These are phyloP conservation scores for Peronospora destructor DNA, from an alignment of 352 stramenopile genomes.

Conservation along the genomic window DNA sequence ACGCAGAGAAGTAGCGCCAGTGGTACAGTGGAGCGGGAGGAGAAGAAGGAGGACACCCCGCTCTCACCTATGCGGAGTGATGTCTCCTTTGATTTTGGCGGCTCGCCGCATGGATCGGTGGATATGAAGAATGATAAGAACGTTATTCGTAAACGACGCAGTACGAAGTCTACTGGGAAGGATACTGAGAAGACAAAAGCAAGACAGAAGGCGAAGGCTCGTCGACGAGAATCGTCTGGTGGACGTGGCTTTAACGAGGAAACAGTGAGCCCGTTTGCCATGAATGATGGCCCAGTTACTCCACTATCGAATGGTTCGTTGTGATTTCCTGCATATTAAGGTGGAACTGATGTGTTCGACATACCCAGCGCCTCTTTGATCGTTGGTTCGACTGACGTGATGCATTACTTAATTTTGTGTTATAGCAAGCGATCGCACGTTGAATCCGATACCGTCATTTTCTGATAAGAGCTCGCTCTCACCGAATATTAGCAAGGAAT, in stretches of 20 bases:
- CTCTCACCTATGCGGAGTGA: slow-evolving; percentile 24
- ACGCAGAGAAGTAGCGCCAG: slow-evolving; percentile 22
- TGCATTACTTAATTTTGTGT: slow-evolving; percentile 2
- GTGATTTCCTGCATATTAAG: neutral
- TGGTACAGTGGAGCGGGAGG: slow-evolving; percentile 10
- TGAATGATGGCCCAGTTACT: slow-evolving; percentile 53
- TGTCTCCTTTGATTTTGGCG: slow-evolving; percentile 39
- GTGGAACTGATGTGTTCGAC: neutral
- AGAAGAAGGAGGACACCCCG: slow-evolving; percentile 16
- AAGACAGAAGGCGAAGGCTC: slow-evolving; percentile 25
- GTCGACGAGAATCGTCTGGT: slow-evolving; percentile 36
- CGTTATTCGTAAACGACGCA: slow-evolving; percentile 18
- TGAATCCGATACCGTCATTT: slow-evolving; percentile 51
- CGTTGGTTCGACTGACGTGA: slow-evolving; percentile 7
- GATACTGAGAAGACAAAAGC: slow-evolving; percentile 18
- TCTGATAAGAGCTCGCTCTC: slow-evolving; percentile 44
- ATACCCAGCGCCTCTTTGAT: neutral
- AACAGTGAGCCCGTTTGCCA: slow-evolving; percentile 48
- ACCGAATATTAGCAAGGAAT: slow-evolving; percentile 42
- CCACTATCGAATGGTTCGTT: slow-evolving; percentile 56
- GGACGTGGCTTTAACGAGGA: slow-evolving; percentile 40
- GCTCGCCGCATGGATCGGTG: slow-evolving; percentile 26
- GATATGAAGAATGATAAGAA: slow-evolving; percentile 23
- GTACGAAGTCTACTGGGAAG: slow-evolving; percentile 18
- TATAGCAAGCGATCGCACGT: slow-evolving; percentile 54